phyloP scores from a whole-genome alignment of 208 protist genomes.

The Wallacemonas sp. region DNA sequence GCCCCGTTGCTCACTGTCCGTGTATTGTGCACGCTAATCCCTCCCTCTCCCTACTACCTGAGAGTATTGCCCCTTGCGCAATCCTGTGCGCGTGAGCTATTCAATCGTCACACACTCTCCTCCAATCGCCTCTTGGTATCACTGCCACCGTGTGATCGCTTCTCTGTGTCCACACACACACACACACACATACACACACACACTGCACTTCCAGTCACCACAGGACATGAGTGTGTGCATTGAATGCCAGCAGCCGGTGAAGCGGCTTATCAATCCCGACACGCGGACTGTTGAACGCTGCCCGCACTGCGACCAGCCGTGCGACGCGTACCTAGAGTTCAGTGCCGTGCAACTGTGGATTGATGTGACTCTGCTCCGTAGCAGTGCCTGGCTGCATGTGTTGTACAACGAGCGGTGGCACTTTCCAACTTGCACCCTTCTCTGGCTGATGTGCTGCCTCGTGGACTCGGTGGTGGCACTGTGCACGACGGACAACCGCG shows the following conservation, averaged over 20 bases:
- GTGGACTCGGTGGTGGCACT: conserved; percentile 76
- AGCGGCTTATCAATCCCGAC: conserved; percentile 63
- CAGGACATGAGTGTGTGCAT: conserved; percentile 74
- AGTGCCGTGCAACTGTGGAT: conserved; percentile 70
- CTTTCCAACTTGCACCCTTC: conserved; percentile 14
- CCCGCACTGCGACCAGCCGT: conserved; percentile 40
- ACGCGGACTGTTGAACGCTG: conserved; percentile 77
- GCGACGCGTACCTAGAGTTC: conserved; percentile 81
- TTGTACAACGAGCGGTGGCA: conserved; percentile 55
- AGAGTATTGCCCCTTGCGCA: no score
- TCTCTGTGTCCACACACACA: no score
- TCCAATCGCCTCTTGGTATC: no score
- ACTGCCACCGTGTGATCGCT: no score
- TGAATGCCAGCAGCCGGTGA: conserved; percentile 53
- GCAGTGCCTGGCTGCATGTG: conserved; percentile 72
- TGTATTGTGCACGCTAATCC: no score
- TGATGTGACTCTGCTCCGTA: conserved; percentile 64
- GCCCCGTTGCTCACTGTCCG: no score
- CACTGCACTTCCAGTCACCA: no score
- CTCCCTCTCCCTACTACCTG: no score
- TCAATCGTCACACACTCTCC: no score
- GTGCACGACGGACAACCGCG: not conserved
- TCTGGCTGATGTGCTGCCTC: conserved; percentile 48
- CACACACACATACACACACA: no score
- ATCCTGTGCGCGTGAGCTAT: no score